Conservation (phyloP, 2,329 filamentous ascomycete species). For the Paraphaeosphaeria sporulosa region DNA sequence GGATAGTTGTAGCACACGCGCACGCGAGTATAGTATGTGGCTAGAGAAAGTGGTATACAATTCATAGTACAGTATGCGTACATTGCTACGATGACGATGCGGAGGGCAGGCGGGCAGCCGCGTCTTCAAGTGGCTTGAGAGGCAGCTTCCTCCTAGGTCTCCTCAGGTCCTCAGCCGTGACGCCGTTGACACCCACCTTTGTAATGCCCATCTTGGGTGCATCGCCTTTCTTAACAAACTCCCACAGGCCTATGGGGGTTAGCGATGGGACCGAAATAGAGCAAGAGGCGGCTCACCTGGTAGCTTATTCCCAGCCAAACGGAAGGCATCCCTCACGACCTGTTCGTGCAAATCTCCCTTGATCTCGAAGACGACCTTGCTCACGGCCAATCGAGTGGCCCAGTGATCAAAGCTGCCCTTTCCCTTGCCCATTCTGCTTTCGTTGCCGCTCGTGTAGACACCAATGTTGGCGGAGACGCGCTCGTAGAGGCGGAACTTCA, state of each 20-base stretch:
- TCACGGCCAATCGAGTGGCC: conserved; percentile 88
- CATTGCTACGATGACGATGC: conserved; percentile 24
- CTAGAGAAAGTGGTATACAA: conserved; percentile 6
- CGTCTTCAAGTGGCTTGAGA: conserved; percentile 56
- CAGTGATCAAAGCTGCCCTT: conserved; percentile 98
- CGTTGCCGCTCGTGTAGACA: conserved; percentile 94
- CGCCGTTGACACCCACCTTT: conserved; percentile 75
- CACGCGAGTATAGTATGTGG: background rate
- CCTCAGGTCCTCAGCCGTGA: conserved; percentile 85
- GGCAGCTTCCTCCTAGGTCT: conserved; percentile 75
- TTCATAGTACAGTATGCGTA: conserved; percentile 12
- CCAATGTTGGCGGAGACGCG: conserved; percentile 91
- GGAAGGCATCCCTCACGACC: conserved; percentile 90
- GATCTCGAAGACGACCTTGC: conserved; percentile 90
- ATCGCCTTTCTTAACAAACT: conserved; percentile 94
- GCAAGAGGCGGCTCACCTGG: conserved; percentile 68
- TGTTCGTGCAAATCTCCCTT: conserved; percentile 94
- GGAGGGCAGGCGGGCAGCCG: conserved; percentile 74
- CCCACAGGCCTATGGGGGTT: conserved; percentile 72
- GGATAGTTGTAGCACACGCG: too few relatives aligned
- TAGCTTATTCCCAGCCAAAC: conserved; percentile 92
- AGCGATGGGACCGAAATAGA: background rate
- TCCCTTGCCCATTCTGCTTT: conserved; percentile 98
- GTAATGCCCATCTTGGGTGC: conserved; percentile 90
- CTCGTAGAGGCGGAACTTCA: conserved; percentile 93